A percentile compares a stretch with the other conserved stretches of the same genome.
phyloP scores from a whole-genome alignment of 148 eudicot species.

The Cornus suecica region DNA sequence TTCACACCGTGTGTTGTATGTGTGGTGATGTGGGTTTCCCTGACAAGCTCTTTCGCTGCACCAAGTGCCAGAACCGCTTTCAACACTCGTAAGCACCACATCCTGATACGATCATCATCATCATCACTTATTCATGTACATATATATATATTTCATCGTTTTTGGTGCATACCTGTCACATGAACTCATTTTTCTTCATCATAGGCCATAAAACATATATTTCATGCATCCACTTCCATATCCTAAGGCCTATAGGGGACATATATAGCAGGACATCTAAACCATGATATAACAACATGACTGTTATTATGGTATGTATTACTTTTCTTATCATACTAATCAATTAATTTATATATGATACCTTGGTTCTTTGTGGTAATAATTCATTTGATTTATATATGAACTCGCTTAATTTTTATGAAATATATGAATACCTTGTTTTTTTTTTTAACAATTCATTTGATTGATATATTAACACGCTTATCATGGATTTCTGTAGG shows the following conservation, averaged over 20 bases:
- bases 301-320: not conserved
- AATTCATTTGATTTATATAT: too few relatives aligned
- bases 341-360: too few relatives aligned
- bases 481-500: constrained; percentile 12
- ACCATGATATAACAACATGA: too few relatives aligned
- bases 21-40: constrained; percentile 69
- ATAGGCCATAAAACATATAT: constrained; percentile 6
- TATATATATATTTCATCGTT: not conserved
- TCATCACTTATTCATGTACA: not conserved
- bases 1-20: constrained; percentile 53
- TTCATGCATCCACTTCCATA: constrained; percentile 1
- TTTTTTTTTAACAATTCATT: not conserved
- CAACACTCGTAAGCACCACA: constrained; percentile 58
- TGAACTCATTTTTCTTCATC: not conserved
- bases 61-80: constrained; percentile 50
- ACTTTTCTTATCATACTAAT: too few relatives aligned
- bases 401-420: too few relatives aligned
- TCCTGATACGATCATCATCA: not conserved
- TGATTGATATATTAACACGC: not conserved
- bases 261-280: too few relatives aligned
- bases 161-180: not conserved
- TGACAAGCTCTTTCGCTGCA: constrained; percentile 67
- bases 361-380: too few relatives aligned
- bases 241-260: not conserved
- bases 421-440: too few relatives aligned